These are phyloP conservation scores for Artomyces pyxidatus DNA, from an alignment of 768 basidiomycete species.

Conservation along the genomic window DNA sequence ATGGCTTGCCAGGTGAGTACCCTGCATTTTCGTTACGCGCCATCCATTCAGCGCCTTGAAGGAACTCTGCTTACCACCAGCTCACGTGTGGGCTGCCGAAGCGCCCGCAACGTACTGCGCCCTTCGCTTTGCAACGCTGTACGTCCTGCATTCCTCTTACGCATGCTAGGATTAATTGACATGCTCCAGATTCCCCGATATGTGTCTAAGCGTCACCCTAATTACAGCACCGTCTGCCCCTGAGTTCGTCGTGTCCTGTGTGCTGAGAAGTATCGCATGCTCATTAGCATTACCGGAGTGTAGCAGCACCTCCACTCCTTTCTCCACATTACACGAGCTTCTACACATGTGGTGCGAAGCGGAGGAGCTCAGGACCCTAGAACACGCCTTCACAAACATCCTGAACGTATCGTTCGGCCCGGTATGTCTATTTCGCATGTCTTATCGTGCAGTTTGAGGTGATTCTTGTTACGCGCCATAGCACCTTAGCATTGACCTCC, in stretches of 20 bases:
- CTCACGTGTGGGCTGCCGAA: conserved; percentile 22
- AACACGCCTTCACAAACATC: conserved; percentile 19
- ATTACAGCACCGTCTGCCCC: conserved; percentile 9
- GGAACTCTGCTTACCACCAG: conserved; percentile 19
- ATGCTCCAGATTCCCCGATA: conserved; percentile 14
- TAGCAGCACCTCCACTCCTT: background rate
- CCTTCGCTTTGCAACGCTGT: conserved; percentile 18
- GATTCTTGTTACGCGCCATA: background rate
- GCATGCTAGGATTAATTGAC: no score
- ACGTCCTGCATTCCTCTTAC: no score
- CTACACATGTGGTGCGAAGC: conserved; percentile 20
- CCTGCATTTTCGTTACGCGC: background rate
- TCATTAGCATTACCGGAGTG: background rate
- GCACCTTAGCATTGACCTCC: conserved; percentile 12
- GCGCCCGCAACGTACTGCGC: conserved; percentile 18
- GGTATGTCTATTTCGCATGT: conserved; percentile 10
- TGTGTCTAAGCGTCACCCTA: conserved; percentile 15
- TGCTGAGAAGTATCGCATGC: background rate
- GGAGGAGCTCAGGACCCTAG: conserved; percentile 16
- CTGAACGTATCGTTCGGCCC: conserved; percentile 14
- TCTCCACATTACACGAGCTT: conserved; percentile 14
- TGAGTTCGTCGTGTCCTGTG: conserved; percentile 1
- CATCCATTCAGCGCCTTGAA: background rate
- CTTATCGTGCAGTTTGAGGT: background rate
- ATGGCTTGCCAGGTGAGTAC: conserved; percentile 15